Evolutionary conservation across 1,284 basidiomycete genomes (phyloP).

Genomic region (Ustilago nuda): DNA sequence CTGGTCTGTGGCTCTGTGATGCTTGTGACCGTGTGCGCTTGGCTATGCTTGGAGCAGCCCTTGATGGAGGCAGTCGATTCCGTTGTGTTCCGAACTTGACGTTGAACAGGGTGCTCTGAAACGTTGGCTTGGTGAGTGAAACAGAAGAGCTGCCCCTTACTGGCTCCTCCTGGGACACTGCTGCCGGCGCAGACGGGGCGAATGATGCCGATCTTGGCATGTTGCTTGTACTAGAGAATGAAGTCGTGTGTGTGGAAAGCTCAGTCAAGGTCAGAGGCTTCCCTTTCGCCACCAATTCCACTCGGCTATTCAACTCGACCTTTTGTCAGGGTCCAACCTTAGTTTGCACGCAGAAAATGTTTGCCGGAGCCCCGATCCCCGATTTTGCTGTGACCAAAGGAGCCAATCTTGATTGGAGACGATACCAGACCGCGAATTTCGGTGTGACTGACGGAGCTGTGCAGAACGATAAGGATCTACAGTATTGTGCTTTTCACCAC

Average conservation of each 20-base stretch:
- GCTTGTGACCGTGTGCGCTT: slow-evolving; percentile 28
- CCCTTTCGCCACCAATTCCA: slow-evolving; percentile 18
- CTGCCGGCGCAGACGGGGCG: slow-evolving; percentile 13
- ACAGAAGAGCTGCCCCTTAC: neutral
- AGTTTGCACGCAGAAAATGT: neutral
- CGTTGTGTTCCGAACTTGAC: slow-evolving; percentile 42
- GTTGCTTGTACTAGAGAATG: neutral
- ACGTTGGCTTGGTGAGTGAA: slow-evolving; percentile 29
- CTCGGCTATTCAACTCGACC: slow-evolving; percentile 19
- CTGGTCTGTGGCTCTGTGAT: neutral
- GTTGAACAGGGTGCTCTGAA: slow-evolving; percentile 48
- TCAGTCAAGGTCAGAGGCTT: neutral
- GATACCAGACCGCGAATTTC: neutral
- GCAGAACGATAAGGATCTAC: neutral
- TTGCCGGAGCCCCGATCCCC: slow-evolving; percentile 7
- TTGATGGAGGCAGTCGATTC: slow-evolving; percentile 19
- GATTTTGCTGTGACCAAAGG: neutral
- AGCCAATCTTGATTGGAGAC: slow-evolving; percentile 3
- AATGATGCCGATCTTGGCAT: slow-evolving; percentile 28
- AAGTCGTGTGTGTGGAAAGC: neutral
- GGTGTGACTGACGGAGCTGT: neutral
- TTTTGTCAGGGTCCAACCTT: slow-evolving; percentile 7
- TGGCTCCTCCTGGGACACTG: neutral
- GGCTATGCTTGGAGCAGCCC: slow-evolving; percentile 4
- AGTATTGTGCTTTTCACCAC: neutral